phyloP scores from a whole-genome alignment of 2,329 filamentous ascomycete genomes.

The Alternaria dauci region DNA sequence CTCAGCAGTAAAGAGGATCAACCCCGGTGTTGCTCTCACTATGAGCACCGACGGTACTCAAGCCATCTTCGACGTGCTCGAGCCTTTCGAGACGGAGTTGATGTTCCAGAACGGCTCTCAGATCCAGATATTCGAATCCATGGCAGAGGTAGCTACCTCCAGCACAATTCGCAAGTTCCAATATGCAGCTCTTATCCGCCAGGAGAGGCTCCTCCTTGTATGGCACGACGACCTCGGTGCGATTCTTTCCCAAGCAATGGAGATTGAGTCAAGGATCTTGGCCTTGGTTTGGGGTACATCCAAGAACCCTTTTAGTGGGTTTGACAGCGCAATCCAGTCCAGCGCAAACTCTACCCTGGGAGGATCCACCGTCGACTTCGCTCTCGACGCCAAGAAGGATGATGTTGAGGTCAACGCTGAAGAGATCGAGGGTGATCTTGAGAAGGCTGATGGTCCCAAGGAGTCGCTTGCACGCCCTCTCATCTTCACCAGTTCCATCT shows the following conservation, averaged over 20 bases:
- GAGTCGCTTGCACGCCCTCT: slow-evolving; percentile 57
- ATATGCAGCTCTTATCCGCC: slow-evolving; percentile 79
- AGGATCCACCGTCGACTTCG: slow-evolving; percentile 28
- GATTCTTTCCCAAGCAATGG: slow-evolving; percentile 71
- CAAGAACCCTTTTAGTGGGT: slow-evolving; percentile 55
- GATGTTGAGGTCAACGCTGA: slow-evolving; percentile 23
- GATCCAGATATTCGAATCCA: slow-evolving; percentile 58
- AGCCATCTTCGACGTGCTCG: slow-evolving; percentile 55
- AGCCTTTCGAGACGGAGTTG: slow-evolving; percentile 55
- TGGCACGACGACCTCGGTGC: slow-evolving; percentile 83
- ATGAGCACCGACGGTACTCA: slow-evolving; percentile 60
- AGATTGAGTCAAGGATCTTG: slow-evolving; percentile 79
- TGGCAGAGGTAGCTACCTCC: slow-evolving; percentile 53
- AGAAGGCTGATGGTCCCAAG: slow-evolving; percentile 39
- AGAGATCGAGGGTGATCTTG: slow-evolving; percentile 35
- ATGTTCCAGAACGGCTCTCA: slow-evolving; percentile 53
- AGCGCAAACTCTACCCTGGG: slow-evolving; percentile 38
- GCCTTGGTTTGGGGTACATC: slow-evolving; percentile 68
- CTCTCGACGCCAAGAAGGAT: slow-evolving; percentile 15
- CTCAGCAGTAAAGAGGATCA: slow-evolving; percentile 56
- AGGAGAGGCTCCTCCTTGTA: slow-evolving; percentile 74
- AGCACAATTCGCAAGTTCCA: slow-evolving; percentile 76
- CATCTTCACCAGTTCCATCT: slow-evolving; percentile 63
- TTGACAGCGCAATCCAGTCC: slow-evolving; percentile 45
- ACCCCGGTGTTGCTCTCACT: slow-evolving; percentile 59